Conservation (phyloP, 2,329 filamentous ascomycete species). For the Xylariaceae sp. region DNA sequence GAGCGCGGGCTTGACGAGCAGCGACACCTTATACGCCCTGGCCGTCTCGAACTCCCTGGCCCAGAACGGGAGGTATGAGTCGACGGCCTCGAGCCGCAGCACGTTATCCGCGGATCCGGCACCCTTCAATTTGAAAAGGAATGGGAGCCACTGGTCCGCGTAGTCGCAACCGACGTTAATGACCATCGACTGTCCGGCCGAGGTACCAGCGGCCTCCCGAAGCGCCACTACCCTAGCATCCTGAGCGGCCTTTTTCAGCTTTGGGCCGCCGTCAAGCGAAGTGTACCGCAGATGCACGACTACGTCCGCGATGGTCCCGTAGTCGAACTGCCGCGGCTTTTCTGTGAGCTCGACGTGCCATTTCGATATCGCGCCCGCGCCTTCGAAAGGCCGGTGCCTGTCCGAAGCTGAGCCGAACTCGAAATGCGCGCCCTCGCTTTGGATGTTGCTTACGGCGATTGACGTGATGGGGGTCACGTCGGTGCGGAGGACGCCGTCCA, state of each 20-base stretch:
- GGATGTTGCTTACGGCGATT: conserved; percentile 1
- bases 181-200: neutral
- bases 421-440: neutral
- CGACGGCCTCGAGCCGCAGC: too few relatives aligned
- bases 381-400: conserved; percentile 1
- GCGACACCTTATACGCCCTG: too few relatives aligned
- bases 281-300: conserved; percentile 12
- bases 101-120: too few relatives aligned
- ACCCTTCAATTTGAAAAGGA: too few relatives aligned
- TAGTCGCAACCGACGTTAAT: neutral
- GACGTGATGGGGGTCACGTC: conserved; percentile 3
- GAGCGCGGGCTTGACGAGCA: too few relatives aligned
- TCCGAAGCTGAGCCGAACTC: neutral
- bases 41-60: too few relatives aligned
- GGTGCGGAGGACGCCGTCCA: neutral
- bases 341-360: neutral
- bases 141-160: neutral
- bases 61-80: too few relatives aligned
- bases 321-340: conserved; percentile 4
- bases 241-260: neutral
- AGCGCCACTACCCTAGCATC: neutral
- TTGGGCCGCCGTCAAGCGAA: neutral
- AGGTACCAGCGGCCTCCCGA: neutral
- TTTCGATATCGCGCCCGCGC: conserved; percentile 1
- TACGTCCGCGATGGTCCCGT: conserved; percentile 6